These are phyloP conservation scores for Antrodiella citrinella DNA, from an alignment of 768 basidiomycete genomes.

Conservation along the genomic window DNA sequence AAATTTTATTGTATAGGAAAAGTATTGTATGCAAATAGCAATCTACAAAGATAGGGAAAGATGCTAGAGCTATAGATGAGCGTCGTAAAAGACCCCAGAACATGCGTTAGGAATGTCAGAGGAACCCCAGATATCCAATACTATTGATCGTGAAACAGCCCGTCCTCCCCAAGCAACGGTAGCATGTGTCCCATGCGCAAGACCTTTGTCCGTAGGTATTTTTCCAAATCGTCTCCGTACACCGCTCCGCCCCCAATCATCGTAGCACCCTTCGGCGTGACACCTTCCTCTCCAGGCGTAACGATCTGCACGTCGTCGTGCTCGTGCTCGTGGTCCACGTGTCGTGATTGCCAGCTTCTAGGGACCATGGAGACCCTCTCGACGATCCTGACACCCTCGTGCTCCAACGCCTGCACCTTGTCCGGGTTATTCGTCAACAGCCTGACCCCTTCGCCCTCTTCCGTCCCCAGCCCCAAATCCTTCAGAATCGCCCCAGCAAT, in stretches of 20 bases:
- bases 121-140: not conserved
- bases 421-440: conserved; percentile 97
- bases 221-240: conserved; percentile 82
- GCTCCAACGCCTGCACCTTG: conserved; percentile 82
- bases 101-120: not conserved
- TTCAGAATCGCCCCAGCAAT: conserved; percentile 84
- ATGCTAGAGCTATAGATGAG: not conserved
- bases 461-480: conserved; percentile 71
- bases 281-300: conserved; percentile 24
- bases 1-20: too few relatives aligned
- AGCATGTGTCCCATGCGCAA: conserved; percentile 95
- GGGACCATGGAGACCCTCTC: conserved; percentile 96
- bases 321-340: conserved; percentile 19
- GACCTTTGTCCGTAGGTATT: conserved; percentile 94
- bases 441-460: conserved; percentile 50
- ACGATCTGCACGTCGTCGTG: conserved; percentile 20
- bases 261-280: conserved; percentile 48
- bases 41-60: too few relatives aligned
- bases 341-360: conserved; percentile 59
- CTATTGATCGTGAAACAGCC: not conserved
- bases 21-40: too few relatives aligned
- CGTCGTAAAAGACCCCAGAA: not conserved
- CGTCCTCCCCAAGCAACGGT: conserved; percentile 32
- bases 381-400: conserved; percentile 70
- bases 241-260: conserved; percentile 75